Evolutionary conservation across 768 basidiomycete species (phyloP).

Genomic region (Mrakia frigida): DNA sequence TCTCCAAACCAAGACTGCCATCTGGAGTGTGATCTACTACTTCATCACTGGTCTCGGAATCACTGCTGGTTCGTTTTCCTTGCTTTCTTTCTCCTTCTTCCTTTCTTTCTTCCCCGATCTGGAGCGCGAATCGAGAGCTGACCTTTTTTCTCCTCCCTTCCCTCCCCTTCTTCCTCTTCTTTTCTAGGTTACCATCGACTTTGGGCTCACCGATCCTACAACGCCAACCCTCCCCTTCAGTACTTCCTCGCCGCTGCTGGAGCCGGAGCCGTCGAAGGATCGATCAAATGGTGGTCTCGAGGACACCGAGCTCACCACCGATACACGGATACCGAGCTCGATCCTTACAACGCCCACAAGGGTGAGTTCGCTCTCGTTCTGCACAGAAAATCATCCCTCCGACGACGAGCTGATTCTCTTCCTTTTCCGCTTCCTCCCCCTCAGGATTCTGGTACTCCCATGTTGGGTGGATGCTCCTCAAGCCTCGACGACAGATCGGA

Average conservation of each 20-base stretch:
- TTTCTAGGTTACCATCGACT: slow-evolving; percentile 83
- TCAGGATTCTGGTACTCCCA: slow-evolving; percentile 34
- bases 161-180: neutral
- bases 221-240: slow-evolving; percentile 78
- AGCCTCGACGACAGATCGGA: slow-evolving; percentile 81
- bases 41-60: slow-evolving; percentile 76
- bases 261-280: slow-evolving; percentile 89
- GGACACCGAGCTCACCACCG: slow-evolving; percentile 97
- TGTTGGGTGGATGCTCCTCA: slow-evolving; percentile 71
- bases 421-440: neutral
- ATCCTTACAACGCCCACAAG: slow-evolving; percentile 89
- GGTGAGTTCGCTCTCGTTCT: slow-evolving; percentile 53
- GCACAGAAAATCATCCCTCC: no score
- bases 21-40: slow-evolving; percentile 68
- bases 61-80: slow-evolving; percentile 38
- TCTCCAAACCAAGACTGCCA: slow-evolving; percentile 62
- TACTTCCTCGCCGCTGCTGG: slow-evolving; percentile 78
- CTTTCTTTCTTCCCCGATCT: slow-evolving; percentile 58
- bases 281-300: slow-evolving; percentile 98
- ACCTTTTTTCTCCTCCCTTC: neutral
- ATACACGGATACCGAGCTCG: slow-evolving; percentile 94
- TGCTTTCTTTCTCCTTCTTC: slow-evolving; percentile 28
- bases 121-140: neutral
- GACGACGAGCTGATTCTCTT: neutral
- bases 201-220: slow-evolving; percentile 95